Conservation (phyloP, 768 basidiomycete species). For the Podaxis carcinomalis region DNA sequence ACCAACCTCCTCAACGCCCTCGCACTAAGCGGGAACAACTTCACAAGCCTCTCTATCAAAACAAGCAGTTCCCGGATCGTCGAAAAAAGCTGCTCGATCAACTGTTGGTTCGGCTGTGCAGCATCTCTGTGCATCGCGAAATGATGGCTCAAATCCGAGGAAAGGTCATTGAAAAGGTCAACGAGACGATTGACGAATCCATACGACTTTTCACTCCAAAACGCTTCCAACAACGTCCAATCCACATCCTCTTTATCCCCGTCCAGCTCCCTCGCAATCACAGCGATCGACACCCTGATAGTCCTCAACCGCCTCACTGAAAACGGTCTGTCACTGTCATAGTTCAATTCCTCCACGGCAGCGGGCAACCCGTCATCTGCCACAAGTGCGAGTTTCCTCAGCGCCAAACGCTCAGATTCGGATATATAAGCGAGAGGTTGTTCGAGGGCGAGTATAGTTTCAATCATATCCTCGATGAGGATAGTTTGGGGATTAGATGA, state of each 20-base stretch:
- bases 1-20: constrained; percentile 45
- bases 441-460: constrained; percentile 53
- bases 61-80: constrained; percentile 49
- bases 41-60: constrained; percentile 44
- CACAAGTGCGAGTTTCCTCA: constrained; percentile 62
- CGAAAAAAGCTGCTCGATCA: constrained; percentile 52
- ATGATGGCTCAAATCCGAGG: constrained; percentile 48
- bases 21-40: constrained; percentile 44
- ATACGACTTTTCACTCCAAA: constrained; percentile 58
- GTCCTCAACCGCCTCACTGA: constrained; percentile 50
- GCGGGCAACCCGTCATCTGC: constrained; percentile 62
- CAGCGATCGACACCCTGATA: constrained; percentile 58
- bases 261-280: constrained; percentile 48
- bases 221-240: constrained; percentile 47
- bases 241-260: constrained; percentile 39
- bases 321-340: constrained; percentile 45
- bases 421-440: constrained; percentile 59
- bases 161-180: constrained; percentile 28
- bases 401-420: constrained; percentile 51
- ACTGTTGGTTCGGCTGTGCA: constrained; percentile 31
- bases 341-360: constrained; percentile 58
- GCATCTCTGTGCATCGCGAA: constrained; percentile 35
- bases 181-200: constrained; percentile 53
- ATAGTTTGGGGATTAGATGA: constrained; percentile 57
- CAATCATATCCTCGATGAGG: constrained; percentile 53